phyloP scores from a whole-genome alignment of 306 rosid genomes.

The Sphenostylis stenocarpa region DNA sequence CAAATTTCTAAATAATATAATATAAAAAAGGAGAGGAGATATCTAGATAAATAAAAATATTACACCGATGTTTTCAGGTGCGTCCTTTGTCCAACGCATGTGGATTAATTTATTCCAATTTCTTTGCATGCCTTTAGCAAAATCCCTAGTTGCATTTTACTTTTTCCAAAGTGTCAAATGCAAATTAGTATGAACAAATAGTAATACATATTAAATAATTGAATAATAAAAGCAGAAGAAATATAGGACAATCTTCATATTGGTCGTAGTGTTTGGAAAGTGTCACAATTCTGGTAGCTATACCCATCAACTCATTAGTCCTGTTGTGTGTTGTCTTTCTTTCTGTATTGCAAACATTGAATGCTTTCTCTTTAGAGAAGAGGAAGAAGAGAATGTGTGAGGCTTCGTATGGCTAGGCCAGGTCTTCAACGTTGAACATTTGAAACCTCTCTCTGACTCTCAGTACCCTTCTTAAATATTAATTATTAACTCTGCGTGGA shows the following conservation, averaged over 20 bases:
- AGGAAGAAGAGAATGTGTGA: constrained; percentile 28
- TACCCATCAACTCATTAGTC: constrained; percentile 50
- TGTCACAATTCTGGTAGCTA: constrained; percentile 57
- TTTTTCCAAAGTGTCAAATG: constrained; percentile 21
- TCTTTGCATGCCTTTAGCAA: background rate
- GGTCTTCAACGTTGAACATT: constrained; percentile 41
- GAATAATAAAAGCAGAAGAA: constrained; percentile 17
- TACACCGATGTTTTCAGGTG: too few relatives aligned
- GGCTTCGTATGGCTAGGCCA: constrained; percentile 29
- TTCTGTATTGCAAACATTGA: constrained; percentile 51
- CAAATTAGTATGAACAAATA: background rate
- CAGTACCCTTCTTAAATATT: constrained; percentile 6
- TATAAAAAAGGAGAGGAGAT: too few relatives aligned
- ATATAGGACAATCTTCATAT: constrained; percentile 32
- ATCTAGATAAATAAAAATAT: too few relatives aligned
- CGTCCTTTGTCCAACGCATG: background rate
- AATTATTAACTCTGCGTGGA: constrained; percentile 1
- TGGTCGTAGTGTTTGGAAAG: constrained; percentile 49
- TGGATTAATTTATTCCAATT: background rate
- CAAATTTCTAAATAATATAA: too few relatives aligned
- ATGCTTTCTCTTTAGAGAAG: constrained; percentile 39
- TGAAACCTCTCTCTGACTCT: constrained; percentile 44
- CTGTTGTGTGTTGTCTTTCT: constrained; percentile 41
- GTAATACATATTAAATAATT: background rate
- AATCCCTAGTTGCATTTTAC: constrained; percentile 5